Base-by-base conservation (phyloP, 306 rosid species). In the Sindora glabra region DNA sequence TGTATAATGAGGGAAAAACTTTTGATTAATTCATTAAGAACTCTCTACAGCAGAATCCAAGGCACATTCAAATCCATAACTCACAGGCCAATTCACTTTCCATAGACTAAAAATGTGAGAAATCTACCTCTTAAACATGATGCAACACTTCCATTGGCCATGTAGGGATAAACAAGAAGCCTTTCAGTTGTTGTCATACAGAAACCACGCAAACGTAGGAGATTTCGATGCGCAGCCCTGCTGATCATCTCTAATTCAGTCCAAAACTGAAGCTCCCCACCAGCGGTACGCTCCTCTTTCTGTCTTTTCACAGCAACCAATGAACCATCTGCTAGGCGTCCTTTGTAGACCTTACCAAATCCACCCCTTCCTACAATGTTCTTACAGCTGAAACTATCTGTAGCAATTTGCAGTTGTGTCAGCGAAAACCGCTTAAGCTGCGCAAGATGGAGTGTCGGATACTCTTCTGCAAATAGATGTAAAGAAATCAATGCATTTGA, bases 151-250 rank as follows among this genome's bases (percentile, higher is more conserved):
- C 88, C 84, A 52, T 82, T 82, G 56, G 88, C 84, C 88, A 82
- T 82, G 62, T 78, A 82, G 26, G 84, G 88, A 64, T 82, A 82
- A 53, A 82, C 88, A n/a, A n/a, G n/a, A n/a, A n/a, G n/a, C n/a
- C n/a, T n/a, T n/a, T n/a, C n/a, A n/a, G n/a, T n/a, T n/a, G 88
- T 84, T 32, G 88, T 82, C 88, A 82, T 82, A 65, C 84, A 82
- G 54, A 82, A 82, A 13, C 88, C 84, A 25, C 84, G 84, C 22
- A 82, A 53, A 25, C 84, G 75, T 41, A 82, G 80, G 37, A 78
- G 88, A 54, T 82, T 82, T 49, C 88, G 84, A 69, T 82, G 88
- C 48, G 78, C 88, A 9, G 84, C 88, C 84, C 78, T 75, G 73
- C 88, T 82, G 56, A 82, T 82, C 88, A 82, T 82, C 84, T 82